These are phyloP conservation scores for Calycina marina DNA, from an alignment of 2,329 filamentous ascomycete species.

Conservation along the genomic window DNA sequence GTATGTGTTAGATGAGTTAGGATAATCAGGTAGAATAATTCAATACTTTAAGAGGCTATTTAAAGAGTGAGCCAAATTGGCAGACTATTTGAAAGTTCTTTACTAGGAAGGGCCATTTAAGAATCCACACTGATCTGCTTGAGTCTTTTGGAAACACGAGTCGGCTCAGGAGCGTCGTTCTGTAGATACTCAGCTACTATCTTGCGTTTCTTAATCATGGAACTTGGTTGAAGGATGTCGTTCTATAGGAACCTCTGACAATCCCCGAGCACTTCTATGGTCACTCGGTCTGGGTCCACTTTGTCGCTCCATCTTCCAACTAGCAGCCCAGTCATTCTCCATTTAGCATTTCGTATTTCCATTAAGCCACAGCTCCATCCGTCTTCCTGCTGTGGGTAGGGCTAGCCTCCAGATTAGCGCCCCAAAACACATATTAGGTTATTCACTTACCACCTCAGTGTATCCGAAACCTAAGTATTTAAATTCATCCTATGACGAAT, in stretches of 20 bases:
- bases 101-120: no score
- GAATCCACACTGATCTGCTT: no score
- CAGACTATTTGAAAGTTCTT: no score
- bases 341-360: slow-evolving; percentile 12
- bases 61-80: no score
- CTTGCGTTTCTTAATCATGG: slow-evolving; percentile 5
- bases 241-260: slow-evolving; percentile 10
- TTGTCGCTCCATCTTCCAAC: slow-evolving; percentile 10
- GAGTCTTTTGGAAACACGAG: slow-evolving; percentile 6
- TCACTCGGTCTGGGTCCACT: slow-evolving; percentile 12
- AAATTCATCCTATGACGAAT: slow-evolving; percentile 14
- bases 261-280: slow-evolving; percentile 13
- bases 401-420: slow-evolving; percentile 7
- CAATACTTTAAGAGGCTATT: no score
- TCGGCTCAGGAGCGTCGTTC: no score
- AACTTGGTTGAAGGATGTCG: slow-evolving; percentile 5
- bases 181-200: slow-evolving; percentile 2
- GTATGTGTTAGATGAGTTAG: no score
- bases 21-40: no score
- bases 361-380: slow-evolving; percentile 13
- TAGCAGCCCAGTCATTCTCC: slow-evolving; percentile 10
- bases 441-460: slow-evolving; percentile 13
- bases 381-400: slow-evolving; percentile 10
- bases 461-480: slow-evolving; percentile 14
- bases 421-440: slow-evolving; percentile 8